Percentiles rank a stretch among this genome's conserved stretches.
Evolutionary conservation across 148 eudicot genomes (phyloP).

Genomic region (Rhododendron ovatum): DNA sequence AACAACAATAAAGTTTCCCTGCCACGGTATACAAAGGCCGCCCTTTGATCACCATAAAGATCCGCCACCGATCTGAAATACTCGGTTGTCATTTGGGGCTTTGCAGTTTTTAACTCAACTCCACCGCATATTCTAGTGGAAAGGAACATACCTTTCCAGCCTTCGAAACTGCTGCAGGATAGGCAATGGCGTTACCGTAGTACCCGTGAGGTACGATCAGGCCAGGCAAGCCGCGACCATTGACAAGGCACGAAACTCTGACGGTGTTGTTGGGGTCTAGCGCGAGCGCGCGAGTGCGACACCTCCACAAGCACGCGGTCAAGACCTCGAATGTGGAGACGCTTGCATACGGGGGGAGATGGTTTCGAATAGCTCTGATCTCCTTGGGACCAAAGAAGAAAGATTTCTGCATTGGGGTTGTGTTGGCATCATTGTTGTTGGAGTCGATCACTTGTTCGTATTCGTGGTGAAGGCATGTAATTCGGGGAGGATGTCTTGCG

Average conservation of each 20-base stretch:
- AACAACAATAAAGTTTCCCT: too few relatives aligned
- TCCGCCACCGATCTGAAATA: too few relatives aligned
- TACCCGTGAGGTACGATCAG: slow-evolving; percentile 5
- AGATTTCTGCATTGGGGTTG: slow-evolving; percentile 3
- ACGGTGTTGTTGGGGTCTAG: slow-evolving; percentile 1
- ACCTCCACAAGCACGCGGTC: slow-evolving; percentile 23
- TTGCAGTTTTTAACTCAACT: too few relatives aligned
- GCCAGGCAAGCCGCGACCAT: neutral
- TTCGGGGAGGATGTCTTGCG: slow-evolving; percentile 14
- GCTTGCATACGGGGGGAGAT: neutral
- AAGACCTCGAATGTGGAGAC: slow-evolving; percentile 17
- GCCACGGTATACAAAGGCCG: too few relatives aligned
- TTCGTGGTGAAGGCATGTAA: slow-evolving; percentile 13
- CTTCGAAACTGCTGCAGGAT: slow-evolving; percentile 4
- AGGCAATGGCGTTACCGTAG: slow-evolving; percentile 18
- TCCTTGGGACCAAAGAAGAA: neutral
- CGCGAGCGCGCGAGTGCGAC: slow-evolving; percentile 14
- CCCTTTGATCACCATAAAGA: too few relatives aligned
- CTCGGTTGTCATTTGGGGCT: too few relatives aligned
- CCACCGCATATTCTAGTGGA: too few relatives aligned
- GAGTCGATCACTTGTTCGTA: neutral
- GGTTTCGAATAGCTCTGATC: neutral
- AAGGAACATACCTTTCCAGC: neutral
- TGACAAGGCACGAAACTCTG: slow-evolving; percentile 15
- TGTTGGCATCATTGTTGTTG: slow-evolving; percentile 10